These are phyloP conservation scores for Coemansia sp. DNA, from an alignment of 192 early-diverging fungal genomes.

Conservation along the genomic window DNA sequence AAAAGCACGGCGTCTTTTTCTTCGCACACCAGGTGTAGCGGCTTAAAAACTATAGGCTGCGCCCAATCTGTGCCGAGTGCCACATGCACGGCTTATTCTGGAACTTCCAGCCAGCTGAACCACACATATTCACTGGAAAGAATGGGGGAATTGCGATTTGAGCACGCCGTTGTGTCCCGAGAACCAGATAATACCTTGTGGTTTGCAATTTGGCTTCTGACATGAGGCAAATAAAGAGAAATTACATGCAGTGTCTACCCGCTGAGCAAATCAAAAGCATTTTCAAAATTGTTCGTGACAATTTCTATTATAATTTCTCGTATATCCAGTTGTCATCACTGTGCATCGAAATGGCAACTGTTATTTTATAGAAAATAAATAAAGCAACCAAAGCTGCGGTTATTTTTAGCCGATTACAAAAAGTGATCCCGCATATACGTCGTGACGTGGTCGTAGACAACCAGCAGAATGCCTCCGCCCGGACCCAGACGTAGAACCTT, in stretches of 20 bases:
- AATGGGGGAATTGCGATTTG: neutral
- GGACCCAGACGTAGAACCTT: conserved; percentile 95
- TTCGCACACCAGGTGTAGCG: conserved; percentile 1
- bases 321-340: neutral
- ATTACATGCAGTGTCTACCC: neutral
- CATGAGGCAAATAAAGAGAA: neutral
- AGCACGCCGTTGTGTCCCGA: neutral
- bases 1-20: neutral
- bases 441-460: conserved; percentile 67
- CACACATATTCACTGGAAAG: too few relatives aligned
- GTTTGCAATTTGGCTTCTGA: too few relatives aligned
- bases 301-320: neutral
- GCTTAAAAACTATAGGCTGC: neutral
- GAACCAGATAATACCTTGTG: too few relatives aligned
- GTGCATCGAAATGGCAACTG: neutral
- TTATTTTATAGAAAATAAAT: neutral
- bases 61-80: neutral
- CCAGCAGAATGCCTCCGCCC: conserved; percentile 76
- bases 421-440: conserved; percentile 80
- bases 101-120: neutral
- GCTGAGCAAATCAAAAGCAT: neutral
- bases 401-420: conserved; percentile 40
- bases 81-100: conserved; percentile 5
- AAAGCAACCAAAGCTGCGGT: neutral
- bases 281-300: neutral